Evolutionary conservation across 495 filamentous ascomycete species (phyloP), one percentile per base, ranked within the genome.

Genomic region (Cudoniella acicularis): DNA sequence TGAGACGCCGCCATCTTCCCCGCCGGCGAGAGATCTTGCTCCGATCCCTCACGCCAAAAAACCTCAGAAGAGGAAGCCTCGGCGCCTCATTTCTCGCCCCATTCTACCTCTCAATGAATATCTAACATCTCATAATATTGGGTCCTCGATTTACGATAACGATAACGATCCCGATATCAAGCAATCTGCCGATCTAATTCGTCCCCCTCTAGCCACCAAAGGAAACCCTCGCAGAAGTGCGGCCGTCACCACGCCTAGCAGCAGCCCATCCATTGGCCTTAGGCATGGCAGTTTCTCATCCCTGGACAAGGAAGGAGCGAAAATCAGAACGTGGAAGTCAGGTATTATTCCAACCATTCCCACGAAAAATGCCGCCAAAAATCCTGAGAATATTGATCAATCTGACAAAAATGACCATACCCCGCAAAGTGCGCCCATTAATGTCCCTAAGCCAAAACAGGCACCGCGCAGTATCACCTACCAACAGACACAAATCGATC

Each of bases 401-500:
- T n/a, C n/a, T n/a, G n/a, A n/a, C n/a, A n/a, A n/a, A 2, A 3
- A 2, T 20, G 48, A 3, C 10, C 9, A 6, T 20, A 25, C 21
- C 25, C 23, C 22, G 22, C 45, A 9, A 9, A 26, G 20, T 10
- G 48, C 20, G 18, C 20, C 53, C 24, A 56, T 56, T 10, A 40
- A 45, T 16, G 26, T 25, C 22, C 53, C 40, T 27, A 2, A 20
- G n/a, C 8, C 36, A 26, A 21, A 30, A 25, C 23, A 13, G 21
- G 11, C 3, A 8, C 3, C 20, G 8, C 10, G 6, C 10, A 3
- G n/a, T 21, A 25, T 17, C 4, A 46, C 43, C 11, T 54, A 41
- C 18, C 2, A 2, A 6, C 62, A 61, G 56, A 30, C 50, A 0
- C 47, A 56, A 11, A 24, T 64, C 10, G 57, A 64, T 27, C 18